Base-by-base conservation (phyloP, 2,329 filamentous ascomycete species). In the Dissoconium aciculare region DNA sequence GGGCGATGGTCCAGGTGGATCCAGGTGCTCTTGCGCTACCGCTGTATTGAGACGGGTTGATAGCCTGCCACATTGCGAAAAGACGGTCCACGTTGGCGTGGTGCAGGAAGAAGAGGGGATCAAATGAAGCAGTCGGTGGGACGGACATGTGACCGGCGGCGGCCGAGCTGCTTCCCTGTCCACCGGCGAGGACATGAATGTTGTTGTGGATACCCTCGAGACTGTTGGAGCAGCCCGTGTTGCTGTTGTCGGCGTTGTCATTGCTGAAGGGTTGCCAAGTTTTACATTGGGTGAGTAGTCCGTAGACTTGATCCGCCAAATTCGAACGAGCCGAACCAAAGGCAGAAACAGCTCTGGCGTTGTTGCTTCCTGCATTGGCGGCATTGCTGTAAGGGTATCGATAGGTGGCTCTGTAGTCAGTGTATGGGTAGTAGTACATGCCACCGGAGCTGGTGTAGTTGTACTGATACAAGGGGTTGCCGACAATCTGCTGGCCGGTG, bases 81-180 rank as follows among this genome's bases (percentile, higher is more conserved):
- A 50, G 32, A 28, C 51, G 45, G 33, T 54, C 51, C 10, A 52
- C 46, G 32, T 52, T 53, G 41, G 32, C 35, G 41, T 54, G 51
- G 36, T 54, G 51, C 11, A 54, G 44, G 43, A 44, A 52, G 44
- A 54, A 54, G 26, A 45, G 32, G 3, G 51, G 50, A 25, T 54
- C 51, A 35, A 50, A 53, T 5, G 49, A 37, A 10, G 49, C 41
- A 5, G 34, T 32, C 5, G 47, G 33, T 8, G 52, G 41, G 37
- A 47, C 50, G 23, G 39, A 46, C 50, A 54, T 53, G 41, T 53
- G 45, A 15, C 45, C 45, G 11, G 31, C 41, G 12, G 34, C 36
- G 19, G 42, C 35, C 13, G 28, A 30, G 16, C 30, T 33, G 21
- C 31, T 32, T 15, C 35, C 37, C n/a, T 33, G 31, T 11, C 45